Base-by-base conservation (phyloP, 768 basidiomycete genomes). In the Russula sp. region DNA sequence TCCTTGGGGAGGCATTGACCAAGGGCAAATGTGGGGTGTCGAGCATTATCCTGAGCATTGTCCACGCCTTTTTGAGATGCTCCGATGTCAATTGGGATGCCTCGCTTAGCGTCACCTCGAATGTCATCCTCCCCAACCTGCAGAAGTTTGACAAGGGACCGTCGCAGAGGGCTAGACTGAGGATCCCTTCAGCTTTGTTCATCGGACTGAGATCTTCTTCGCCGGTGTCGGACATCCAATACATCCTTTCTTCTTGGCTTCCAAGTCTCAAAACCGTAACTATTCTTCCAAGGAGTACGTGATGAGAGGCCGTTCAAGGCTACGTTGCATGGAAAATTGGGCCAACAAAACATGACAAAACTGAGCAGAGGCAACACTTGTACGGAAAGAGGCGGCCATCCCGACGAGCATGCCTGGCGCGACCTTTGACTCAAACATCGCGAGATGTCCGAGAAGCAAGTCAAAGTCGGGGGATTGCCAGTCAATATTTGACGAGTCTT, bases 91-190 rank as follows among this genome's bases (percentile, higher is more conserved):
- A 1, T 34, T 39, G 18, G 10, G 49, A 58, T 7, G 11, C 18
- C 7, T 47, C 18, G 16, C 5, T 7, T 5, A 32, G 9, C 3
- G 29, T 8, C 20, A n/a, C 14, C 5, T 42, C 49, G 16, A 38
- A 25, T n/a, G 7, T 22, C 18, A 32, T 0, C 6, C 7, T 9
- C 14, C 43, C 50, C 5, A 46, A 22, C 10, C 7, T 25, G 43
- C 35, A 59, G 39, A 59, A 59, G 3, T 29, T 53, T 43, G 20
- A 35, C 16, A 59, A 43, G 16, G 59, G 59, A 5, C 59, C 59
- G 14, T 53, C 51, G 22, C 42, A 43, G 5, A 46, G 41, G 16
- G 41, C 9, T n/a, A 53, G 13, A 7, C 2, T 32, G 22, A 59
- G 45, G 2, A 38, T n/a, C 14, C 9, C 36, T 6, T 25, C 14